Base-by-base conservation (phyloP, 2,329 filamentous ascomycete genomes). In the Pyricularia pennisetigena region DNA sequence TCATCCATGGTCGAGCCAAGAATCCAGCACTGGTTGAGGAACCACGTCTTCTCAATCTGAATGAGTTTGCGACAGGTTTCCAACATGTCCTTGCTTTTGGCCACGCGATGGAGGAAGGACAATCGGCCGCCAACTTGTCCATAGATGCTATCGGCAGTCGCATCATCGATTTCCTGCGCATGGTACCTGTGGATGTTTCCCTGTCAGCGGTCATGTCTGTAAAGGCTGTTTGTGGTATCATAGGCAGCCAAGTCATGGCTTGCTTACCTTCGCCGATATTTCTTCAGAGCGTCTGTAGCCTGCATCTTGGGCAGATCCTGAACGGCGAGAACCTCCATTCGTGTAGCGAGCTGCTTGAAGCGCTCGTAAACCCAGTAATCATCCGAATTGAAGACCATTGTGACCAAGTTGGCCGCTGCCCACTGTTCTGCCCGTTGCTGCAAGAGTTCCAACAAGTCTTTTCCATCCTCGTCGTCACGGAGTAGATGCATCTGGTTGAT, bases 351-450 rank as follows among this genome's bases (percentile, higher is more conserved):
- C 76, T 92, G 90, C 82, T 97, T 97, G 67, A 99, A 81, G 16
- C 94, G 87, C 78, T 99, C 95, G 74, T 97, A 98, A 0, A 99
- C 91, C 95, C 95, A 99, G 79, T 97, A 99, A 76, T 98, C 95
- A 78, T 99, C 95, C 68, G 89, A 94, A 79, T 97, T 98, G 80
- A 99, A 93, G 41, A 99, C 89, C 83, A 93, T 86, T 0, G 95
- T 98, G 32, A 96, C 92, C 9, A 99, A 85, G 71, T 93, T 94
- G 24, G 91, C 88, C 1, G 94, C 95, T 1, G 95, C 94, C 95
- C 95, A 99, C 77, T 95, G 91, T 78, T 99, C 95, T 1, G 95
- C 94, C 35, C 94, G 88, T 76, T 99, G 95, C 75, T 99, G 95
- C 32, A 99, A 88, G 66, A 99, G 86, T 78, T 99, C 95, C 61